A percentile compares a stretch with the other conserved stretches of the same genome.
These are phyloP conservation scores for Gomphus bonarii DNA, from an alignment of 1,284 basidiomycete species.

Conservation along the genomic window DNA sequence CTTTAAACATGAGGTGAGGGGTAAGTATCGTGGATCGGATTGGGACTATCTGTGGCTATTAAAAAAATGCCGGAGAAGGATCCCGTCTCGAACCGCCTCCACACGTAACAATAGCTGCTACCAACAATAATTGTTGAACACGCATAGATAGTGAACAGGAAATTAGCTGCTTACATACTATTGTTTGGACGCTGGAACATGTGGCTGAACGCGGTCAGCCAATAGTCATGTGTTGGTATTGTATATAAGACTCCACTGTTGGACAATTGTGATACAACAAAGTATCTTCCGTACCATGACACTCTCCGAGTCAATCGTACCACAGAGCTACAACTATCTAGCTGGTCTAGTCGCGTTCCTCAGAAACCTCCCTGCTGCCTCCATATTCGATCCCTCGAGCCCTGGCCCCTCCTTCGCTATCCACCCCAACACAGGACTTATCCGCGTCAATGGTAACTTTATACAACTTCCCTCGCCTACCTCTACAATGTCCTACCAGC, in stretches of 20 bases:
- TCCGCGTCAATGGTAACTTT: not conserved
- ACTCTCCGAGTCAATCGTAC: not conserved
- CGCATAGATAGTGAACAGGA: too few species aligned
- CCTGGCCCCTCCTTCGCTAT: not conserved
- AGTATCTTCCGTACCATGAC: not conserved
- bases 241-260: not conserved
- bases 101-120: too few species aligned
- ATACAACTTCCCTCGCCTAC: not conserved
- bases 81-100: too few species aligned
- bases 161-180: not conserved
- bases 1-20: too few species aligned
- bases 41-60: too few species aligned
- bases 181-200: not conserved
- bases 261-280: not conserved
- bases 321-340: not conserved
- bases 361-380: not conserved
- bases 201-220: not conserved
- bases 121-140: too few species aligned
- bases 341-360: not conserved
- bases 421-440: not conserved
- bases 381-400: not conserved
- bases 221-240: not conserved
- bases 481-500: not conserved
- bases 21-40: too few species aligned
- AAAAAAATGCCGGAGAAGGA: too few species aligned